Conservation (phyloP, 140 eudicot genomes). For the Erigeron philadelphicus region DNA sequence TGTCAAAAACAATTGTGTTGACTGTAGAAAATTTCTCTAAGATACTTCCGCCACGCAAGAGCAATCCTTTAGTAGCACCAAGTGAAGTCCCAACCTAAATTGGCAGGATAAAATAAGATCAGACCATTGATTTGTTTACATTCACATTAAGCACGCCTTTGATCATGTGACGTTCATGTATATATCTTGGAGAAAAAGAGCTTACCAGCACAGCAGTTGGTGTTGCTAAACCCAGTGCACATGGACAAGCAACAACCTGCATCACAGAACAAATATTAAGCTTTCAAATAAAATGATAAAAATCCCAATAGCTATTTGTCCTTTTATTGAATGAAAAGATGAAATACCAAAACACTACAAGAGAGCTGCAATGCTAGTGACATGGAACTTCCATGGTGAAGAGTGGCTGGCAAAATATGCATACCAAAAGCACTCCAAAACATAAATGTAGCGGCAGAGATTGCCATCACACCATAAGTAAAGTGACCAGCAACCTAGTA, state of each 20-base stretch:
- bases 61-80: conserved; percentile 95
- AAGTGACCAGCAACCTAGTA: conserved; percentile 91
- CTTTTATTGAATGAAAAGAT: not conserved
- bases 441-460: conserved; percentile 92
- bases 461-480: conserved; percentile 95
- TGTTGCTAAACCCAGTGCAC: conserved; percentile 98
- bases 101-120: conserved; percentile 14
- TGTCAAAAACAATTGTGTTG: conserved; percentile 86
- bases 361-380: conserved; percentile 98
- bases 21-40: conserved; percentile 82
- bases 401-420: conserved; percentile 61
- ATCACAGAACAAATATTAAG: conserved; percentile 20
- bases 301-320: not conserved
- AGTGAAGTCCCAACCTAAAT: conserved; percentile 94
- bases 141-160: conserved; percentile 5
- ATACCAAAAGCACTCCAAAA: conserved; percentile 89
- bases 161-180: not conserved
- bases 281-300: not conserved
- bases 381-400: conserved; percentile 66
- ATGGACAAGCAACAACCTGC: conserved; percentile 98
- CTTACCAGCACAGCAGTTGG: conserved; percentile 98
- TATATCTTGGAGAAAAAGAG: conserved; percentile 11
- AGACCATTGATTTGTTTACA: not conserved
- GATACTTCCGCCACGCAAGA: conserved; percentile 94
- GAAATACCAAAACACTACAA: conserved; percentile 86